phyloP scores from a whole-genome alignment of 768 basidiomycete species.

The Trichaptum fuscoviolaceum region DNA sequence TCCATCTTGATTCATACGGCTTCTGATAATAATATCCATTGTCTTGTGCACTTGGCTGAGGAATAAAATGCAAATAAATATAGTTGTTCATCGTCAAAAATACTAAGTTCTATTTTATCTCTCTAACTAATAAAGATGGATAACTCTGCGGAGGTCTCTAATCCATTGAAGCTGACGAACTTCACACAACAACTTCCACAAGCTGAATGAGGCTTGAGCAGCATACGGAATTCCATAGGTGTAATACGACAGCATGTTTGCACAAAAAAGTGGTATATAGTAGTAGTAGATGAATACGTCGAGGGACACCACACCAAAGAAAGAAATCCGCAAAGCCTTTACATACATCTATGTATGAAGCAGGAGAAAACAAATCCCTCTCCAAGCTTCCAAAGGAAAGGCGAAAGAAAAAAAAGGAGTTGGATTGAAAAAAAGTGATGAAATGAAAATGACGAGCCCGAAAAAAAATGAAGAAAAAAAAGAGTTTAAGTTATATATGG shows the following conservation, averaged over 20 bases:
- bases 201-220: not conserved
- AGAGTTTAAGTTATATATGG: not conserved
- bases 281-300: not conserved
- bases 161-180: no score
- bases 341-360: not conserved
- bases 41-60: no score
- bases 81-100: no score
- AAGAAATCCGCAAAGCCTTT: not conserved
- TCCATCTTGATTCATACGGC: no score
- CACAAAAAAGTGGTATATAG: not conserved
- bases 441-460: constrained; percentile 3
- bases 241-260: not conserved
- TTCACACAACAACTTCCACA: no score
- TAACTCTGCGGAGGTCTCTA: no score
- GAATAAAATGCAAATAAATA: no score
- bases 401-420: not conserved
- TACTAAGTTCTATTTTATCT: no score
- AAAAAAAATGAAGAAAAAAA: not conserved
- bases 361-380: not conserved
- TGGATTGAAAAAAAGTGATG: not conserved
- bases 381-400: not conserved
- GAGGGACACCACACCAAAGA: not conserved
- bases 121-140: no score
- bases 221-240: not conserved
- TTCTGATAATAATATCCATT: no score